Percentiles rank a stretch among this genome's conserved stretches.
Evolutionary conservation across 2,329 filamentous ascomycete genomes (phyloP).

Genomic region (Aureobasidium leucospermi): DNA sequence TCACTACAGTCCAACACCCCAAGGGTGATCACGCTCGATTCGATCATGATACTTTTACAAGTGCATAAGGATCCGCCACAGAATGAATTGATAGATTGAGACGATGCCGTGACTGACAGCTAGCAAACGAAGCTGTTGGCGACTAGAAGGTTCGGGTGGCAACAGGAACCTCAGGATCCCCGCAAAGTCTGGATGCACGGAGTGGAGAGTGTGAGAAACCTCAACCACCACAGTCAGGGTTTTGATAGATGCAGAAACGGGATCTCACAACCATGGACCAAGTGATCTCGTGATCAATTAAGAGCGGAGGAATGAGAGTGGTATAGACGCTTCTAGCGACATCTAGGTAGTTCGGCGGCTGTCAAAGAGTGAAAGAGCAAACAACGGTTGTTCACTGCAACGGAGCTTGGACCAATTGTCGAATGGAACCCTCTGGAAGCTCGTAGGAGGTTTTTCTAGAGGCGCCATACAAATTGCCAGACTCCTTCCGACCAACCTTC

Average conservation of each 20-base stretch:
- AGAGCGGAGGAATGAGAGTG: background rate
- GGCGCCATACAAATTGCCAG: conserved; percentile 5
- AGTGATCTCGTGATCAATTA: background rate
- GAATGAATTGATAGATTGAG: background rate
- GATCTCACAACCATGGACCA: background rate
- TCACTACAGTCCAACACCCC: too few relatives aligned
- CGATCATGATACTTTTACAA: too few relatives aligned
- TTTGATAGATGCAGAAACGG: background rate
- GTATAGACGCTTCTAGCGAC: background rate
- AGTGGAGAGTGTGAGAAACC: background rate
- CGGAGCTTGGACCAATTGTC: background rate
- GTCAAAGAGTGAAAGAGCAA: background rate
- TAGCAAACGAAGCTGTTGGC: background rate
- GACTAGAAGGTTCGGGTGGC: conserved; percentile 3
- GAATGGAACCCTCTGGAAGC: background rate
- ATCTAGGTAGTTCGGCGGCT: background rate
- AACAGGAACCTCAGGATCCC: background rate
- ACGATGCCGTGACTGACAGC: background rate
- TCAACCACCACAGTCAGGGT: background rate
- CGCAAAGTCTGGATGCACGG: conserved; percentile 6
- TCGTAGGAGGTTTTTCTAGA: background rate
- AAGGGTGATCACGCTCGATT: too few relatives aligned
- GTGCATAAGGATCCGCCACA: too few relatives aligned
- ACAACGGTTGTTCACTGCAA: background rate
- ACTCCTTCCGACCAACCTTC: background rate